Base-by-base conservation (phyloP, 2,329 filamentous ascomycete species). In the Hortaea sp. region DNA sequence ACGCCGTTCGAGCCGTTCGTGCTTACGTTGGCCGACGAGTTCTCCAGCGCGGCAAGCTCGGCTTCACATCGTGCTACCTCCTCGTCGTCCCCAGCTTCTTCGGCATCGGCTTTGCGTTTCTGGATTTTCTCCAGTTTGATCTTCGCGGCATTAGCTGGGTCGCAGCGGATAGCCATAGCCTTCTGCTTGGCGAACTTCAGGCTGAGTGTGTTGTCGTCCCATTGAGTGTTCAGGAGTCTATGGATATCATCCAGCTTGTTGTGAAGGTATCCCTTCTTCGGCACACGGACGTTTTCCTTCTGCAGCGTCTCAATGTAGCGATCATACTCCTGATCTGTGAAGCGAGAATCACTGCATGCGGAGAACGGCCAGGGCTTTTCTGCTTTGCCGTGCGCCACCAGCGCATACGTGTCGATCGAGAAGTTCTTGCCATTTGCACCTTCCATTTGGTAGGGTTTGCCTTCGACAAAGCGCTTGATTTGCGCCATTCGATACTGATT, bases 301-400 rank as follows among this genome's bases (percentile, higher is more conserved):
- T 78, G 71, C 62, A 89, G 82, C 6, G 81, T 82, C 48, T 82
- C 78, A 56, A 85, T 83, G 66, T 88, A 95, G 28, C 87, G 83
- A 48, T 82, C 81, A 67, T 87, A 85, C 63, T 98, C 92, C 43
- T 74, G 70, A 77, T 92, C 52, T 7, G 84, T 86, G 60, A 97
- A 85, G 38, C 76, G 73, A 42, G 82, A 80, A 63, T 95, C 89
- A 0, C 92, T 97, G 62, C 90, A 89, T 52, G 84, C 83, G 51
- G 92, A 83, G 65, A 97, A 95, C 4, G 89, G 88, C 69, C 88
- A 95, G 32, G 89, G 81, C 63, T 84, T 84, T 60, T 88, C 78
- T 0, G 85, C 76, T 57, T 89, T 88, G 40, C 92, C 92, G 62
- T 94, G 85, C 6, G 87, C 81, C 38, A 86, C 81, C 45, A 82